Evolutionary conservation across 1,139 yeast genomes (phyloP).

Genomic region (Geotrichum klebahnii): DNA sequence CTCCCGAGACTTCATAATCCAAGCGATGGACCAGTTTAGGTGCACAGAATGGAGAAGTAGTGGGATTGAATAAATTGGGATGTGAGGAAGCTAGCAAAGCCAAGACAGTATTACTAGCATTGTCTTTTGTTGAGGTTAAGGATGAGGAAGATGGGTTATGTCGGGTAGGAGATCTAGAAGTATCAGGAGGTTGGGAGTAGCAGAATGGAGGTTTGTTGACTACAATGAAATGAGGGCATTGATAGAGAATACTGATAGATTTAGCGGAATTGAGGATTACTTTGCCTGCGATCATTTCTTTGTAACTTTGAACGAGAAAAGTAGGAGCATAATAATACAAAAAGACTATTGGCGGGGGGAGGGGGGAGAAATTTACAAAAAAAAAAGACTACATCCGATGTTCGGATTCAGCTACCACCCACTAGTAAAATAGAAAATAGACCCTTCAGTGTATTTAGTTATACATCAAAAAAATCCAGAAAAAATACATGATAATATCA

Average conservation of each 20-base stretch:
- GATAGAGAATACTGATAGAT: conserved; percentile 19
- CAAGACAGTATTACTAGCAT: conserved; percentile 20
- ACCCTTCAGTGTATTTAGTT: not conserved
- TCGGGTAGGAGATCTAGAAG: too few relatives aligned
- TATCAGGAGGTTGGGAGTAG: conserved; percentile 28
- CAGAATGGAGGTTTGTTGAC: conserved; percentile 30
- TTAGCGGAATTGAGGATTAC: not conserved
- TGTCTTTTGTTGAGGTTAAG: not conserved
- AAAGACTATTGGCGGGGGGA: too few relatives aligned
- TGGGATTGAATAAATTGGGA: conserved; percentile 27
- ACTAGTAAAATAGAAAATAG: too few relatives aligned
- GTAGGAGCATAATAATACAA: not conserved
- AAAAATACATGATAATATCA: not conserved
- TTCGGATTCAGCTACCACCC: too few relatives aligned
- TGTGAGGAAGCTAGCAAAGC: conserved; percentile 22
- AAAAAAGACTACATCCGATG: too few relatives aligned
- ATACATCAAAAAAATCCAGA: conserved; percentile 3
- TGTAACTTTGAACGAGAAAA: not conserved
- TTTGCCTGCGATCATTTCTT: not conserved
- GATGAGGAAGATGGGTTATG: too few relatives aligned
- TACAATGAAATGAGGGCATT: conserved; percentile 27
- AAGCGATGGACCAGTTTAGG: conserved; percentile 35
- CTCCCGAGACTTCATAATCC: conserved; percentile 34
- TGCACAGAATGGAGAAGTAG: conserved; percentile 23
- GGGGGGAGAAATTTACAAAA: too few relatives aligned